Evolutionary conservation across 352 stramenopile species (phyloP).

Genomic region (Phytophthora colocasiae): DNA sequence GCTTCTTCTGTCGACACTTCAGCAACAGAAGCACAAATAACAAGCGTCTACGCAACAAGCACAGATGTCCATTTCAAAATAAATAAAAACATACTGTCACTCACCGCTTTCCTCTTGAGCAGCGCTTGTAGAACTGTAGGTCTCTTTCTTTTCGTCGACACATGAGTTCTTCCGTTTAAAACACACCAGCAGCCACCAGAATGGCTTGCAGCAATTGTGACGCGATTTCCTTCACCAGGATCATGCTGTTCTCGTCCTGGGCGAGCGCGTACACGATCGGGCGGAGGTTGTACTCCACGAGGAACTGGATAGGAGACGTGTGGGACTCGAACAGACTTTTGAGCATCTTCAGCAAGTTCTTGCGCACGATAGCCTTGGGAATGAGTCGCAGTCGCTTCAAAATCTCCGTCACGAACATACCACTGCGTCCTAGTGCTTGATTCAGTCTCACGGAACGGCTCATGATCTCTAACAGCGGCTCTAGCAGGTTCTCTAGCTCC

Average conservation of each 20-base stretch:
- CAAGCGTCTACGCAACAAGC: conserved; percentile 19
- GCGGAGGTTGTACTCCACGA: conserved; percentile 91
- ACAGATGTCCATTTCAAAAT: conserved; percentile 39
- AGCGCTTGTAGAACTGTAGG: conserved; percentile 13
- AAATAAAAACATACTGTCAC: conserved; percentile 42
- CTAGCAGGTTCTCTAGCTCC: conserved; percentile 82
- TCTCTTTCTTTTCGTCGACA: neutral
- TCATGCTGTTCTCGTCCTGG: conserved; percentile 91
- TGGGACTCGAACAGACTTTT: conserved; percentile 91
- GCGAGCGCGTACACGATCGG: conserved; percentile 79
- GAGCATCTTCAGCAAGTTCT: conserved; percentile 94
- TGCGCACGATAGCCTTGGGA: conserved; percentile 90
- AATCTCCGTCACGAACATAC: conserved; percentile 88
- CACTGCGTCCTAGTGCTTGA: conserved; percentile 84
- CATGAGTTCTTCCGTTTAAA: conserved; percentile 28
- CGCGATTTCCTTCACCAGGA: conserved; percentile 90
- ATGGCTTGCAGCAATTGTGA: conserved; percentile 87
- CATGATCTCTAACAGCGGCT: conserved; percentile 84
- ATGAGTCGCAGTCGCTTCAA: conserved; percentile 78
- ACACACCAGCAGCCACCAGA: conserved; percentile 73
- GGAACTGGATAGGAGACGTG: conserved; percentile 83
- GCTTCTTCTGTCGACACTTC: conserved; percentile 52
- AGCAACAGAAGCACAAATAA: conserved; percentile 48
- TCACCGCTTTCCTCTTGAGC: conserved; percentile 28
- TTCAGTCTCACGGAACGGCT: conserved; percentile 80